These are phyloP conservation scores for Serendipita sp. DNA, from an alignment of 768 basidiomycete species.

Conservation along the genomic window DNA sequence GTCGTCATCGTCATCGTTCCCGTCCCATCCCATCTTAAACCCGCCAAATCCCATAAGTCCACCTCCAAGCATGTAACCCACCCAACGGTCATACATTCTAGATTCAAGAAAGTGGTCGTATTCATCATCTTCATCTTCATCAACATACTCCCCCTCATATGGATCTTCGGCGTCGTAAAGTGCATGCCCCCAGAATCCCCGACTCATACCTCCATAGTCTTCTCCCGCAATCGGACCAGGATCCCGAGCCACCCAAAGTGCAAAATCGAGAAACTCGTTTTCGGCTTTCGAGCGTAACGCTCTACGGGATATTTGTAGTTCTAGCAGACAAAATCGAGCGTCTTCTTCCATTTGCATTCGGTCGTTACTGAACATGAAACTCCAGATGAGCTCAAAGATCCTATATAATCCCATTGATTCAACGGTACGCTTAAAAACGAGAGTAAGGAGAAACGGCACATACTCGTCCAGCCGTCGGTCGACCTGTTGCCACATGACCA, in stretches of 20 bases:
- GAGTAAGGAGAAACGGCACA: background rate
- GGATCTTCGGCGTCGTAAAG: background rate
- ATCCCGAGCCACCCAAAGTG: background rate
- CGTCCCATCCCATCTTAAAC: too few species aligned
- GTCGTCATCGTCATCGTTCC: too few species aligned
- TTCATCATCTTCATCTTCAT: background rate
- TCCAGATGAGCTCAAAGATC: background rate
- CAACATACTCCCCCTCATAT: background rate
- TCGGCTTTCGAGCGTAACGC: background rate
- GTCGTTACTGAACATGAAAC: background rate
- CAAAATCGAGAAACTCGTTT: background rate
- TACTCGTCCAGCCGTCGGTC: background rate
- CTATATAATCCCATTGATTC: background rate
- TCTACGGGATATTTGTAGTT: background rate
- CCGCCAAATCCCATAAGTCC: too few species aligned
- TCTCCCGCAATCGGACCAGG: background rate
- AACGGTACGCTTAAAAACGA: background rate
- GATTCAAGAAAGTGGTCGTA: constrained; percentile 11
- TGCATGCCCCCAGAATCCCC: background rate
- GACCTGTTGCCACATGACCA: background rate
- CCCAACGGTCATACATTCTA: constrained; percentile 2
- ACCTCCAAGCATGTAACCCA: too few species aligned
- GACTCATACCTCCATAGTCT: background rate
- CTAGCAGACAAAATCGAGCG: background rate
- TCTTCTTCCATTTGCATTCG: background rate